These are phyloP conservation scores for Moniliophthora roreri DNA, from an alignment of 1,284 basidiomycete genomes.

Conservation along the genomic window DNA sequence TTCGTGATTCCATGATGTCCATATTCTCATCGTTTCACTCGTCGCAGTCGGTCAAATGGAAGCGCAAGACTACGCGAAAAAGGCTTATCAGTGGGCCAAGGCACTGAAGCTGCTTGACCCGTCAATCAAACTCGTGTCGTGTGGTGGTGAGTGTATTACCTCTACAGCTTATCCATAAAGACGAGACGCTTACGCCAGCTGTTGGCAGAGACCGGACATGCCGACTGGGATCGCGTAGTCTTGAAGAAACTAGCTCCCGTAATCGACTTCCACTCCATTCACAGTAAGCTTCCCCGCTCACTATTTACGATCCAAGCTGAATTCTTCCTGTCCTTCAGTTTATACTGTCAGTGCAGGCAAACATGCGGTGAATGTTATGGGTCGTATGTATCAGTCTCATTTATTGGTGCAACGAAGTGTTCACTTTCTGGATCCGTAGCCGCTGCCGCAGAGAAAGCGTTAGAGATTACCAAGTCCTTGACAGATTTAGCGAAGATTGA, in stretches of 20 bases:
- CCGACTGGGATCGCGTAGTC: constrained; percentile 41
- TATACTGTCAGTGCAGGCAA: constrained; percentile 41
- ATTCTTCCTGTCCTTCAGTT: constrained; percentile 22
- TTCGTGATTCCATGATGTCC: neutral
- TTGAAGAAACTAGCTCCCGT: constrained; percentile 38
- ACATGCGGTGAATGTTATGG: constrained; percentile 42
- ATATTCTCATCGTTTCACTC: neutral
- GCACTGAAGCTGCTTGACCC: constrained; percentile 62
- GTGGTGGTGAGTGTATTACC: constrained; percentile 43
- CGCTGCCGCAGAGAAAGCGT: constrained; percentile 47
- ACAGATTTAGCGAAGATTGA: constrained; percentile 45
- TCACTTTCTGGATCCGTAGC: constrained; percentile 23
- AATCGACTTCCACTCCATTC: constrained; percentile 40
- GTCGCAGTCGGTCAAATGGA: constrained; percentile 54
- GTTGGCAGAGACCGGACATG: constrained; percentile 43
- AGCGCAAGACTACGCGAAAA: constrained; percentile 56
- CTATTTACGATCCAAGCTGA: too few species aligned
- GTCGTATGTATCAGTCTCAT: constrained; percentile 28
- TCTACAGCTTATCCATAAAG: neutral
- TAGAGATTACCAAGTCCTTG: constrained; percentile 46
- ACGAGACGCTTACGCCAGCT: neutral
- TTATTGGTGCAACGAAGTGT: neutral
- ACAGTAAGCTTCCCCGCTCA: constrained; percentile 26
- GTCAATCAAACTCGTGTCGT: constrained; percentile 54
- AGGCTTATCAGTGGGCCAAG: constrained; percentile 65